These are phyloP conservation scores for Trichothecium roseum DNA, from an alignment of 2,329 filamentous ascomycete species.

Conservation along the genomic window DNA sequence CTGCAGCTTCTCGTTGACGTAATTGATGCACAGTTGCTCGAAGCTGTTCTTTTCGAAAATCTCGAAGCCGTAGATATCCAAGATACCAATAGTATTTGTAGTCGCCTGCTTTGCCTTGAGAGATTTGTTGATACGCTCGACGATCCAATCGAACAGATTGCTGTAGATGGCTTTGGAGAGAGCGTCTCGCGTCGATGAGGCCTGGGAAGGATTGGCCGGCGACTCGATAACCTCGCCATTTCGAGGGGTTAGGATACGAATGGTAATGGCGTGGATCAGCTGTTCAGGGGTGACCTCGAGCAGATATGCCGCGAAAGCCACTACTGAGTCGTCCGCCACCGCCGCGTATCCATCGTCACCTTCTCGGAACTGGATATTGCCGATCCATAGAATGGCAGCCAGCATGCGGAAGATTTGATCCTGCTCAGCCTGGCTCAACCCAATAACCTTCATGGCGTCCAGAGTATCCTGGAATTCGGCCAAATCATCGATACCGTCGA, in stretches of 20 bases:
- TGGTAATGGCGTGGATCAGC: constrained; percentile 79
- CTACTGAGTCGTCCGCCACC: constrained; percentile 79
- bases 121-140: constrained; percentile 81
- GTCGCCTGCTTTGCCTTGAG: constrained; percentile 67
- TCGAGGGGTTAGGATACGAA: constrained; percentile 67
- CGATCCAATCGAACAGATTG: constrained; percentile 98
- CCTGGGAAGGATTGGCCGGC: constrained; percentile 80
- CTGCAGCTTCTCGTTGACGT: constrained; percentile 97
- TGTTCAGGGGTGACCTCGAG: constrained; percentile 75
- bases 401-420: constrained; percentile 96
- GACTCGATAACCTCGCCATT: constrained; percentile 59
- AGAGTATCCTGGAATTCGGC: constrained; percentile 85
- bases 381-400: constrained; percentile 83
- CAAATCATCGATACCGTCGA: constrained; percentile 85
- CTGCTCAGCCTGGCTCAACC: constrained; percentile 77
- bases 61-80: constrained; percentile 98
- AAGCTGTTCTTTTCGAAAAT: constrained; percentile 99
- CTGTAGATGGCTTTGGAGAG: constrained; percentile 92
- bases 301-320: constrained; percentile 90
- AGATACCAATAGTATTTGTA: constrained; percentile 82
- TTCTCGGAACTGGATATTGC: constrained; percentile 85
- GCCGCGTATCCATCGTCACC: constrained; percentile 82
- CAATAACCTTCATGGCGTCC: constrained; percentile 91
- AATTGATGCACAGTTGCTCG: constrained; percentile 98
- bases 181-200: constrained; percentile 77